Base-by-base conservation (phyloP, 176 grass and related monocot species). In the Eragrostis curvula region DNA sequence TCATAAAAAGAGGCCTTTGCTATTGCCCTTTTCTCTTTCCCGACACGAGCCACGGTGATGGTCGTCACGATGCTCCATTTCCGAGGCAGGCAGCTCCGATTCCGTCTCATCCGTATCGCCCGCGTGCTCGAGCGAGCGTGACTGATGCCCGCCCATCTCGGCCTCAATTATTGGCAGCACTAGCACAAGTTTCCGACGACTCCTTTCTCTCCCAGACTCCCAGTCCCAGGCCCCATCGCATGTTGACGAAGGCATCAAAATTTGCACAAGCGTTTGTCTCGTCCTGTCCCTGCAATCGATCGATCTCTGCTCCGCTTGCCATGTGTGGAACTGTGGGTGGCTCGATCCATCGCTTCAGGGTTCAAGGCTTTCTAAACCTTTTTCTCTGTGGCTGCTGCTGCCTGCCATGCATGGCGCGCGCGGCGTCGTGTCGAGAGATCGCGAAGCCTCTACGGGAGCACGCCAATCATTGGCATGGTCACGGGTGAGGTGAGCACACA, bases 131-230 rank as follows among this genome's bases (percentile, higher is more conserved):
- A 62, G 1, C 3, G 45, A 18, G 3, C 41, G 43, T 9, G 68
- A 45, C 23, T 10, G 4, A 27, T 7, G 8, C 23, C 12, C 2
- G 41, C 42, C 15, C 25, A 12, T 30, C 49, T 5, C 49, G 49
- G 20, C 29, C 48, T 55, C 52, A 75, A 75, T 75, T 75, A 75
- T 75, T 75, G 69, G 69, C 24, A 24, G 15, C 45, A 72, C 27
- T 50, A 50, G 68, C 43, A 10, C 64, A 1, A 24, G 62, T 5
- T 67, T 20, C 51, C 51, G 51, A 3, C 53, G 53, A 23, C 66
- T 42, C 20, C 1, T n/a, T 27, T n/a, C 56, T 25, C 56, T 25
- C 21, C 52, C 52, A 20, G 52, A n/a, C n/a, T 21, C 51, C 5
- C 16, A 16, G 51, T 3, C 17, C 50, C 17, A 3, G 53, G 66